Evolutionary conservation across 768 basidiomycete species (phyloP).

Genomic region (Termitomyces sp.): DNA sequence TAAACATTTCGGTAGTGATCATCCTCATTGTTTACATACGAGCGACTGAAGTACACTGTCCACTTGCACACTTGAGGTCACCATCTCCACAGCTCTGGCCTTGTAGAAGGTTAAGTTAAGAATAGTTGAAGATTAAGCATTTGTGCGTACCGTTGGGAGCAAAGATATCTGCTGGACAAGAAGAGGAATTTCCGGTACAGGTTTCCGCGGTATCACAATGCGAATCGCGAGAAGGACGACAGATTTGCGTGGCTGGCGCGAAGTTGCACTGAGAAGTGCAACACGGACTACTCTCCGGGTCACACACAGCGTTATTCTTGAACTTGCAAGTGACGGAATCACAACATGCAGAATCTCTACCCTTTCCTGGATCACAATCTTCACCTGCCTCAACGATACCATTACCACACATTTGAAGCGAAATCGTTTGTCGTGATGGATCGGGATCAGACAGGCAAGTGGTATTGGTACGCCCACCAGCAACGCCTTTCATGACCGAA

Average conservation of each 20-base stretch:
- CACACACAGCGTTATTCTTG: slow-evolving; percentile 64
- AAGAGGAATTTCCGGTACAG: slow-evolving; percentile 69
- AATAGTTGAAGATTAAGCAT: background rate
- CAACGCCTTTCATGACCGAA: slow-evolving; percentile 51
- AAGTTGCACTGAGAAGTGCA: slow-evolving; percentile 68
- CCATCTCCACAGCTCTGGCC: slow-evolving; percentile 61
- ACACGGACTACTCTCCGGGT: slow-evolving; percentile 70
- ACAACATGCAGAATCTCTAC: slow-evolving; percentile 62
- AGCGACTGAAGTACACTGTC: slow-evolving; percentile 69
- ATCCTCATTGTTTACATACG: slow-evolving; percentile 34
- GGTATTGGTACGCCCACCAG: slow-evolving; percentile 44
- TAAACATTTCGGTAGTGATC: background rate
- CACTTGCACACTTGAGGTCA: slow-evolving; percentile 69
- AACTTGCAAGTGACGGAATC: slow-evolving; percentile 74
- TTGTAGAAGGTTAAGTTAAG: slow-evolving; percentile 17
- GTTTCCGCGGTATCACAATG: slow-evolving; percentile 67
- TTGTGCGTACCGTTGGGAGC: slow-evolving; percentile 51
- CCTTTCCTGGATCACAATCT: slow-evolving; percentile 79
- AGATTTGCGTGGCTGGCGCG: slow-evolving; percentile 62
- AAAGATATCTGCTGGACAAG: slow-evolving; percentile 64
- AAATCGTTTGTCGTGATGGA: slow-evolving; percentile 37
- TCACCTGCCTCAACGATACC: slow-evolving; percentile 80
- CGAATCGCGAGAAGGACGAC: slow-evolving; percentile 60
- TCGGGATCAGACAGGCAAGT: slow-evolving; percentile 65
- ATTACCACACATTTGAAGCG: slow-evolving; percentile 75